Conservation (phyloP, 805 yeast species). For the Saccharomycopsis synnaedendra region DNA sequence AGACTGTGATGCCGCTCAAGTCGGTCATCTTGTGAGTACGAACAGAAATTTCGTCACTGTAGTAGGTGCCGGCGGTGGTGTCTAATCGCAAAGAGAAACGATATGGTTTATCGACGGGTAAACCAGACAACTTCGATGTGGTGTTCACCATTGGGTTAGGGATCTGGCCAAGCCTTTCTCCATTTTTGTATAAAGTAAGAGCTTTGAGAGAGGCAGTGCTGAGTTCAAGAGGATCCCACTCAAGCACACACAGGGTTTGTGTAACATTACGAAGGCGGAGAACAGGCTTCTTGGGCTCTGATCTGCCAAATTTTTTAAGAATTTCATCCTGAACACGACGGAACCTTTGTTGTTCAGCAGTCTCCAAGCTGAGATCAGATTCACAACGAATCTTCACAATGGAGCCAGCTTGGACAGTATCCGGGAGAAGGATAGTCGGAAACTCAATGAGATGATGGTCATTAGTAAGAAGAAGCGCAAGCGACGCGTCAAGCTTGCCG, state of each 20-base stretch:
- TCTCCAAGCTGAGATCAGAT: slow-evolving; percentile 59
- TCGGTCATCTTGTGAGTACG: slow-evolving; percentile 96
- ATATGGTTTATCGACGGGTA: slow-evolving; percentile 77
- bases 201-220: slow-evolving; percentile 77
- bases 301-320: slow-evolving; percentile 56
- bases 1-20: slow-evolving; percentile 81
- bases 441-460: slow-evolving; percentile 94
- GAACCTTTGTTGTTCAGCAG: slow-evolving; percentile 46
- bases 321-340: slow-evolving; percentile 62
- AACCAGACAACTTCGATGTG: slow-evolving; percentile 81
- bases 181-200: slow-evolving; percentile 66
- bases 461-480: slow-evolving; percentile 79
- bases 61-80: slow-evolving; percentile 82
- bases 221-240: slow-evolving; percentile 80
- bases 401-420: slow-evolving; percentile 85
- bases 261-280: slow-evolving; percentile 69
- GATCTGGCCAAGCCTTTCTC: slow-evolving; percentile 62
- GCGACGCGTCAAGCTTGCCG: slow-evolving; percentile 90
- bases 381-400: slow-evolving; percentile 79
- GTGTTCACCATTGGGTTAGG: slow-evolving; percentile 73
- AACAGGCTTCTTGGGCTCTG: slow-evolving; percentile 60
- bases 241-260: slow-evolving; percentile 88
- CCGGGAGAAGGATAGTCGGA: slow-evolving; percentile 89
- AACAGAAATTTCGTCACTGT: slow-evolving; percentile 55
- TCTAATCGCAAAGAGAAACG: slow-evolving; percentile 69